Conservation (phyloP, 495 filamentous ascomycete species). For the Xylaria sp. region DNA sequence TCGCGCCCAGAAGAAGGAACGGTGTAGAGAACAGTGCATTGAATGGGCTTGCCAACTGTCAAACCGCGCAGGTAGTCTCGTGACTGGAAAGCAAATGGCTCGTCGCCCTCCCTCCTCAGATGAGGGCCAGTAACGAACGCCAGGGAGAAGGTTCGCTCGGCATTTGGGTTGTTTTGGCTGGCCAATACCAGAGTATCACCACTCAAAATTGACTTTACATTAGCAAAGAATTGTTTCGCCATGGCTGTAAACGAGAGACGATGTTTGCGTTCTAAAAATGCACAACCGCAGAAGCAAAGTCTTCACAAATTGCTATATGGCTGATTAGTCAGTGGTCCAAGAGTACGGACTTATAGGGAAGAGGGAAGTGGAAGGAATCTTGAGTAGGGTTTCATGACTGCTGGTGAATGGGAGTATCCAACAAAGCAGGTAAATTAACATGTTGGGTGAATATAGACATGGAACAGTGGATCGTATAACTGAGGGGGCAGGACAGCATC, state of each 20-base stretch:
- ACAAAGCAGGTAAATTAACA: background rate
- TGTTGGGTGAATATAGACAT: background rate
- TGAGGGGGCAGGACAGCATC: background rate
- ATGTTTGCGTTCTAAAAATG: constrained; percentile 9
- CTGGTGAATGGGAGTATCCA: background rate
- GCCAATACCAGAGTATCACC: constrained; percentile 89
- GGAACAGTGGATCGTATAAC: background rate
- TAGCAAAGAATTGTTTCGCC: constrained; percentile 63
- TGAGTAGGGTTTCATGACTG: background rate
- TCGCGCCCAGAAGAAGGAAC: constrained; percentile 86
- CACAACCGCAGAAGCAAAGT: constrained; percentile 31
- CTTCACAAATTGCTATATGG: constrained; percentile 25
- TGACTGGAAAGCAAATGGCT: constrained; percentile 90
- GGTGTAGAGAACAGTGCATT: constrained; percentile 80
- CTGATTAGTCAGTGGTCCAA: background rate
- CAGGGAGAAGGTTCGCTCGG: constrained; percentile 84
- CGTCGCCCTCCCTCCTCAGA: constrained; percentile 86
- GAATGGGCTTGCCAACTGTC: constrained; percentile 83
- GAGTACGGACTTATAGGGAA: too few species aligned
- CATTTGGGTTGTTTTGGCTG: constrained; percentile 72
- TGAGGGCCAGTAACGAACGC: constrained; percentile 91
- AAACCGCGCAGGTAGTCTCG: constrained; percentile 87
- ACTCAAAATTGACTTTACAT: constrained; percentile 91
- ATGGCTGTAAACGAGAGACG: constrained; percentile 38
- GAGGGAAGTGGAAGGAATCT: background rate